Evolutionary conservation across 2,329 filamentous ascomycete species (phyloP), one percentile per base, ranked within the genome.

Genomic region (Nothophoma quercina): DNA sequence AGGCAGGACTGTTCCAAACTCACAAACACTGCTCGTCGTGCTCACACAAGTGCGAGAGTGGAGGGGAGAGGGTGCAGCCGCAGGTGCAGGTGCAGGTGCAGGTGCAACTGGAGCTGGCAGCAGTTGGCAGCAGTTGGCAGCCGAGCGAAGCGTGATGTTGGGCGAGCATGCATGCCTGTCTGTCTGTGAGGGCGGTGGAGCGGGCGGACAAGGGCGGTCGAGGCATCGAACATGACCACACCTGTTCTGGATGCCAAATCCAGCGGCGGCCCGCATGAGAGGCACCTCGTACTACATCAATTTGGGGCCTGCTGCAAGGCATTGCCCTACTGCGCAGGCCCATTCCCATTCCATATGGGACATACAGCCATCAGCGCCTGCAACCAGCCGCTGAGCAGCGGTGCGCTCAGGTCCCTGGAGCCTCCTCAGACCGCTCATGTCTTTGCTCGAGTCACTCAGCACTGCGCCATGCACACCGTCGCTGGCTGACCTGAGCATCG

Each of bases 181-280:
- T 69, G 56, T 59, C 53, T 48, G 43, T 43, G 53, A 65, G 51
- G 63, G 66, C 67, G 62, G 65, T 69, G 62, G 64, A 59, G 41
- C 68, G n/a, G n/a, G n/a, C 69, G 67, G 62, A 60, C 60, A 63
- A 69, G 65, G 68, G 68, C 68, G 69, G 66, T 70, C 67, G 67
- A 70, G 68, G 63, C 65, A 69, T 65, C 55, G 64, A 66, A 63
- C 63, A 69, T 65, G 67, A n/a, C n/a, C n/a, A 64, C 60, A 65
- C 68, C 62, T 55, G 60, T 40, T 51, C 48, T 48, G 50, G 50
- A 44, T 29, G 50, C 50, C 43, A 48, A 39, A 48, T 44, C 50
- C 50, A 53, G 50, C 50, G 38, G 60, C 64, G 65, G 62, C 60
- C 64, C 62, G 63, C 65, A 59, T 60, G 62, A 48, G 33, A 67